Evolutionary conservation across 1,139 yeast genomes (phyloP).

Genomic region (Groenewaldozyma auringiensis): DNA sequence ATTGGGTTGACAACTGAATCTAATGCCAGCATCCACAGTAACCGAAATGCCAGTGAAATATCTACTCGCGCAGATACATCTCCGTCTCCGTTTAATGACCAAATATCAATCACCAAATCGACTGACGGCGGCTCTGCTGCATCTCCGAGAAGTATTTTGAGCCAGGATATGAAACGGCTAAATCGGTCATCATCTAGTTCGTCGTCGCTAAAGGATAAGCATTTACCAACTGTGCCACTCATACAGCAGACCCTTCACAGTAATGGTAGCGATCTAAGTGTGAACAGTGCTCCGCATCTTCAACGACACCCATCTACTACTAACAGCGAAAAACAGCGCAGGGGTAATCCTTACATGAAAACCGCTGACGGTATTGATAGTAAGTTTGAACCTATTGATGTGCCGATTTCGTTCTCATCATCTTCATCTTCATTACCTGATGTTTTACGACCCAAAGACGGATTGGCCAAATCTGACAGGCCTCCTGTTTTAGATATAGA

Average conservation of each 20-base stretch:
- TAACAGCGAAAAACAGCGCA: neutral
- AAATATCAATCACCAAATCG: neutral
- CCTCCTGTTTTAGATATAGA: too few relatives aligned
- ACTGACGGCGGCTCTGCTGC: neutral
- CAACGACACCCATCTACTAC: neutral
- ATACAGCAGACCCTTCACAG: slow-evolving; percentile 3
- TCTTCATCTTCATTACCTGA: neutral
- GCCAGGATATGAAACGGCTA: neutral
- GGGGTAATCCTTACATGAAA: neutral
- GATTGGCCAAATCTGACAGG: too few relatives aligned
- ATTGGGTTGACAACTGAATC: neutral
- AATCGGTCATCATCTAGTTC: neutral
- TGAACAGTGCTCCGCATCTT: neutral
- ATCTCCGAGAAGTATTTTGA: neutral
- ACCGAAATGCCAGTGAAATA: neutral
- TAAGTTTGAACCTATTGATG: neutral
- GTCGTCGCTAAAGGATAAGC: slow-evolving; percentile 18
- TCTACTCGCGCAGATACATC: too few relatives aligned
- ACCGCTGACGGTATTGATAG: neutral
- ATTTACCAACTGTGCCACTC: slow-evolving; percentile 25
- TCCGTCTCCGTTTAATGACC: neutral
- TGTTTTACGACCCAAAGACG: neutral
- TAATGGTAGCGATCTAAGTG: neutral
- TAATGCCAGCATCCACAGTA: neutral
- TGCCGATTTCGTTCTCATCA: neutral